Percentiles rank a stretch among this genome's conserved stretches.
These are phyloP conservation scores for Tilletia horrida DNA, from an alignment of 1,284 basidiomycete genomes.

Conservation along the genomic window DNA sequence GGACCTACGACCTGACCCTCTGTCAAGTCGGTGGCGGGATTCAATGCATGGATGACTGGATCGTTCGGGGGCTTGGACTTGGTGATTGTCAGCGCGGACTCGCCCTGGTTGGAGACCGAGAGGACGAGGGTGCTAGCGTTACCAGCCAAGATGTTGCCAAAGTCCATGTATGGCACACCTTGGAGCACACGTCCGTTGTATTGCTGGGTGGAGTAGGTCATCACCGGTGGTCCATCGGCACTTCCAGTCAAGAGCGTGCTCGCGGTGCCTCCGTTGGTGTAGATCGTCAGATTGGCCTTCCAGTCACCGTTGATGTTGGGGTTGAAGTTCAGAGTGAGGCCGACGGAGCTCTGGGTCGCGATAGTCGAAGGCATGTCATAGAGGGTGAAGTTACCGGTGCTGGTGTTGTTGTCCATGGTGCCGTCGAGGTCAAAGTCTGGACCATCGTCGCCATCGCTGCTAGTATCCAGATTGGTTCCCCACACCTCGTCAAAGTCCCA, in stretches of 20 bases:
- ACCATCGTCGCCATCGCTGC: constrained; percentile 1
- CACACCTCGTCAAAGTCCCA: constrained; percentile 20
- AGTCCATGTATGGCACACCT: constrained; percentile 23
- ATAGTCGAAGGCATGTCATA: constrained; percentile 20
- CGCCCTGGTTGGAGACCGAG: constrained; percentile 21
- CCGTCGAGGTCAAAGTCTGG: constrained; percentile 10
- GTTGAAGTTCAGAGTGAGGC: constrained; percentile 25
- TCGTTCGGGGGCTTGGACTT: constrained; percentile 24
- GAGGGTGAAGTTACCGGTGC: constrained; percentile 24
- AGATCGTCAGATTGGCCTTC: constrained; percentile 19
- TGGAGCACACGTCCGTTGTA: constrained; percentile 18
- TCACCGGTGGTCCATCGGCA: constrained; percentile 13
- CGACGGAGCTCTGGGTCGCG: constrained; percentile 19
- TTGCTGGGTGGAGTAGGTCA: constrained; percentile 19
- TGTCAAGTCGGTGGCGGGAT: constrained; percentile 22
- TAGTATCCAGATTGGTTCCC: background rate
- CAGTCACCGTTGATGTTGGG: constrained; percentile 20
- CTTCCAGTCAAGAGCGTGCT: constrained; percentile 20
- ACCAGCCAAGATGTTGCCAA: constrained; percentile 20
- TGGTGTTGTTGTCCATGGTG: constrained; percentile 19
- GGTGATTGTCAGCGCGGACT: constrained; percentile 23
- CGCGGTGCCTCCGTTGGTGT: constrained; percentile 22
- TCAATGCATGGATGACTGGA: constrained; percentile 10
- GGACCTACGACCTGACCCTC: constrained; percentile 19
- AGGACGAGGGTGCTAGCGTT: background rate